Evolutionary conservation across 2,329 filamentous ascomycete species (phyloP).

Genomic region (Phyllosticta citriasiana): DNA sequence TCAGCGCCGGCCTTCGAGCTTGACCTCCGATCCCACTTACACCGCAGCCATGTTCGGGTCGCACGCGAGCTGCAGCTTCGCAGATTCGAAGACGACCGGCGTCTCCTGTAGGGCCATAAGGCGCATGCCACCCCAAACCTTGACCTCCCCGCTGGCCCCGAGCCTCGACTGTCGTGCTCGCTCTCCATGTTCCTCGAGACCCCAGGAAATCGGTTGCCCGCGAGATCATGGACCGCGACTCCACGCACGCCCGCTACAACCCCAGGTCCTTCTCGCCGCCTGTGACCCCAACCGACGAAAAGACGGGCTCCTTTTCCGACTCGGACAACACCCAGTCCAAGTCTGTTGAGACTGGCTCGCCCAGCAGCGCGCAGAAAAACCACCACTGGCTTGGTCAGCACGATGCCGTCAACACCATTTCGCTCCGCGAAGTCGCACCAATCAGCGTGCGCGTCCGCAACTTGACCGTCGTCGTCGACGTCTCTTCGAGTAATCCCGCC

Average conservation of each 20-base stretch:
- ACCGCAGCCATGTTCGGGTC: neutral
- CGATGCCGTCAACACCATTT: slow-evolving; percentile 21
- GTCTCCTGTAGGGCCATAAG: neutral
- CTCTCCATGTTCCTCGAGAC: neutral
- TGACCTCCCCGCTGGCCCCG: neutral
- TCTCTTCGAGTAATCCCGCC: slow-evolving; percentile 34
- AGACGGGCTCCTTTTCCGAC: neutral
- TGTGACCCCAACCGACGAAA: neutral
- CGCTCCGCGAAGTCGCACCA: slow-evolving; percentile 43
- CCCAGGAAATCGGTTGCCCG: neutral
- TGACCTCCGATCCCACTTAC: neutral
- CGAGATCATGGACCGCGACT: neutral
- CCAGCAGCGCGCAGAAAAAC: neutral
- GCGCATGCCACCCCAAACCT: neutral
- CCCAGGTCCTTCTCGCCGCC: neutral
- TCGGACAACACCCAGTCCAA: neutral
- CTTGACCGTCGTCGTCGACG: slow-evolving; percentile 48
- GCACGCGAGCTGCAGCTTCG: neutral
- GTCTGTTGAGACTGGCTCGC: neutral
- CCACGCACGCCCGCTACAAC: neutral
- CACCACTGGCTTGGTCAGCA: neutral
- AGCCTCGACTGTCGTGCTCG: neutral
- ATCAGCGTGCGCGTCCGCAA: slow-evolving; percentile 46
- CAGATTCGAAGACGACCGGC: neutral
- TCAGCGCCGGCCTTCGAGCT: neutral